A percentile compares a stretch with the other conserved stretches of the same genome.
phyloP scores from a whole-genome alignment of 2,329 filamentous ascomycete genomes.

The Pestalotiopsis sp. region DNA sequence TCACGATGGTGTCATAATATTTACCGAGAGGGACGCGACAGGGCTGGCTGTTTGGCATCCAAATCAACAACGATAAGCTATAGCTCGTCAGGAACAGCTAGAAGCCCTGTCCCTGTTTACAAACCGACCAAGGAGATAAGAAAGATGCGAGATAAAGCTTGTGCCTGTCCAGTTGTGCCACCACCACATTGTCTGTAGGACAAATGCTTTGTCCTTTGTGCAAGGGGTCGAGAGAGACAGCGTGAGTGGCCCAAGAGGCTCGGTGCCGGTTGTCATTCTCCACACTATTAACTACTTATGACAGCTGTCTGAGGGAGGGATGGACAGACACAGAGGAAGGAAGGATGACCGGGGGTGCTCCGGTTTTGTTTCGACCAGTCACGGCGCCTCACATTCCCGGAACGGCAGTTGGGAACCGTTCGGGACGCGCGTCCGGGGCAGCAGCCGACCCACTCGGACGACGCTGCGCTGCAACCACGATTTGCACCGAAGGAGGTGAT shows the following conservation, averaged over 20 bases:
- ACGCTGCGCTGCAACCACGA: conserved; percentile 6
- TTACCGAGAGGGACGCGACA: neutral
- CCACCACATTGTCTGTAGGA: neutral
- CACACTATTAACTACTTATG: conserved; percentile 1
- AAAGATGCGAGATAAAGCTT: neutral
- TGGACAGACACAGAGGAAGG: neutral
- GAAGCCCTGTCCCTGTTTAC: neutral
- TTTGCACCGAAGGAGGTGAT: neutral
- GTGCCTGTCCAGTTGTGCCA: neutral
- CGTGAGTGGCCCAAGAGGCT: neutral
- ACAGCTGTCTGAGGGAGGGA: neutral
- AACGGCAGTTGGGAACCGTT: conserved; percentile 11
- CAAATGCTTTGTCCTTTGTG: conserved; percentile 7
- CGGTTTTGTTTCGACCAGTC: neutral
- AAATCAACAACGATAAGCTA: no score
- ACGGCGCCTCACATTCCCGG: neutral
- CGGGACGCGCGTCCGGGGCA: conserved; percentile 1
- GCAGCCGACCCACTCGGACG: neutral
- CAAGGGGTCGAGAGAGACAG: neutral
- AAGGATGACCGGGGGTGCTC: neutral
- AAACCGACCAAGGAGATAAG: neutral
- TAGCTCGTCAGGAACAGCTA: neutral
- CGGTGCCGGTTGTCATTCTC: neutral
- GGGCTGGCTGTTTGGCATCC: neutral
- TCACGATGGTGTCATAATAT: conserved; percentile 10